Evolutionary conservation across 2,329 filamentous ascomycete genomes (phyloP).

Genomic region (Tolypocladium sp.): DNA sequence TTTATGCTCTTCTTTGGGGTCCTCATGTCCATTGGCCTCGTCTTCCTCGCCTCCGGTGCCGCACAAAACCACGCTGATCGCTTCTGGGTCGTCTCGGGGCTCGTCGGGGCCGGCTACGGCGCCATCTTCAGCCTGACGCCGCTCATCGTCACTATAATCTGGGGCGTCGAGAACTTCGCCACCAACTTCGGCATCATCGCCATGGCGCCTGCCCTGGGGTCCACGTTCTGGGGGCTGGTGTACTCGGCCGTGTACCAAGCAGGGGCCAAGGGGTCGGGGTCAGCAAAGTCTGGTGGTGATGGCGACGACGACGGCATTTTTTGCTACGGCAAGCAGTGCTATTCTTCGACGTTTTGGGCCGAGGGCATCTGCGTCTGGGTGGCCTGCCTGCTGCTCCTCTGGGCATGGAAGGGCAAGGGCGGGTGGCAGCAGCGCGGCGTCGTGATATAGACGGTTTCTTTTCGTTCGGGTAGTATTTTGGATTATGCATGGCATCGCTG

Average conservation of each 20-base stretch:
- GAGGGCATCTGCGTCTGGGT: conserved; percentile 74
- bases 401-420: conserved; percentile 70
- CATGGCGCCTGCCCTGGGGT: conserved; percentile 80
- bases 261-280: conserved; percentile 39
- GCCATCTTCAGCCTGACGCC: conserved; percentile 84
- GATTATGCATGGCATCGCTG: not conserved
- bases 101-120: conserved; percentile 87
- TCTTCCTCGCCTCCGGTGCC: conserved; percentile 66
- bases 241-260: conserved; percentile 75
- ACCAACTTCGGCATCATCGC: conserved; percentile 97
- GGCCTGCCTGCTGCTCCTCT: conserved; percentile 61
- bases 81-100: conserved; percentile 77
- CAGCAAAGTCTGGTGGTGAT: conserved; percentile 13
- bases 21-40: conserved; percentile 65
- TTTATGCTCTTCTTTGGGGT: conserved; percentile 72
- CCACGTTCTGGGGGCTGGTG: conserved; percentile 83
- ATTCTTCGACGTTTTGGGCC: conserved; percentile 75
- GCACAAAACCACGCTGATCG: conserved; percentile 66
- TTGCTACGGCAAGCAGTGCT: conserved; percentile 77
- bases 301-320: conserved; percentile 45
- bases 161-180: conserved; percentile 97
- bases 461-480: no score
- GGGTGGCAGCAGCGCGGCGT: conserved; percentile 74
- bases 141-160: conserved; percentile 92
- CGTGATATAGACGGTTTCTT: conserved; percentile 36